Base-by-base conservation (phyloP, 441 rosid genomes). In the Adansonia grandidieri region DNA sequence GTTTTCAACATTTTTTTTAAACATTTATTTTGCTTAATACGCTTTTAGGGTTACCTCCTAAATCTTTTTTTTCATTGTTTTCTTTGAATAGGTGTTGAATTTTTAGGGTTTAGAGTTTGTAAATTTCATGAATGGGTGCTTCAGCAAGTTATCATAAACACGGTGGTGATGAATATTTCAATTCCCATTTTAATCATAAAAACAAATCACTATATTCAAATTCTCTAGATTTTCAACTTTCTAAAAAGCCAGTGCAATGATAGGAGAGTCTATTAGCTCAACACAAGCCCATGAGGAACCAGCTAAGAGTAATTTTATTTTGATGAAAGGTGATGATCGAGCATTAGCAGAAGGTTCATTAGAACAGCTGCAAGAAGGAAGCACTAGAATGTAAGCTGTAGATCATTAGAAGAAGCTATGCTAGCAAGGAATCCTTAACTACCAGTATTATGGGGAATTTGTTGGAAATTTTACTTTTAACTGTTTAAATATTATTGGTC, bases 101-200 rank as follows among this genome's bases (percentile, higher is more conserved):
- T 75, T 73, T 63, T 77, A 80, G 84, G 87, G 86, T 80, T 81
- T 71, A 58, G 7, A 50, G 6, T 75, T 80, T 76, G 61, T 73
- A 51, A 81, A 6, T 65, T 80, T 15, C 24, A 9, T 17, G 53
- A 71, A 91, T 90, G 98, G 95, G 92, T 62, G 96, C 90, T 69
- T 74, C 89, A 68, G 80, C 91, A 4, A 85, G 82, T 80, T 82
- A 84, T 53, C 85, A 91, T 28, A 90, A 91, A 86, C 92, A 92
- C n/a, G 85, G 85, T 22, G 87, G 82, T 17, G 87, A 86, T 54
- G 93, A 89, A 83, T 84, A 11, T 28, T 62, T 5, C 9, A 61
- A 1, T 61, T 8, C 17, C 40, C 40, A 4, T 24, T 61, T 24
- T 42, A 28, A 62, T 62, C 44, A 13, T 17, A 62, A 32, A 24